Conservation (phyloP, 2,329 filamentous ascomycete genomes). For the Colletotrichum sp. region DNA sequence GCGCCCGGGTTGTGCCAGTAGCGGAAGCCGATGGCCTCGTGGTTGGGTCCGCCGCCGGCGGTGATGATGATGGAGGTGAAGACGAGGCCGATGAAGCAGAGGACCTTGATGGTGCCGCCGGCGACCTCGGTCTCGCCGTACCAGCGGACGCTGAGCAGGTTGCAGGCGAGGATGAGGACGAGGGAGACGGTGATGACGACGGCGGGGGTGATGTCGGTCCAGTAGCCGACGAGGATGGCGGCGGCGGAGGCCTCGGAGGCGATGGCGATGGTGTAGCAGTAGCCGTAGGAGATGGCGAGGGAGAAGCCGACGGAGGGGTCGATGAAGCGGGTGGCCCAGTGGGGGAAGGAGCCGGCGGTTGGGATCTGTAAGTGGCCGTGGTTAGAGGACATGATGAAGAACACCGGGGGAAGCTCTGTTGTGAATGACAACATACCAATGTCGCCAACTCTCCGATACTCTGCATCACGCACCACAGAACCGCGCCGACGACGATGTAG, state of each 20-base stretch:
- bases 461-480: constrained; percentile 51
- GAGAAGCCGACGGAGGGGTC: constrained; percentile 46
- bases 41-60: constrained; percentile 54
- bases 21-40: constrained; percentile 45
- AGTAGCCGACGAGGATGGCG: constrained; percentile 46
- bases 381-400: background rate
- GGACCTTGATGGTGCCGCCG: constrained; percentile 48
- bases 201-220: constrained; percentile 45
- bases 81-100: constrained; percentile 57
- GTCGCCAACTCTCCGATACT: constrained; percentile 50
- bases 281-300: constrained; percentile 53
- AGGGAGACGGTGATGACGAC: constrained; percentile 50
- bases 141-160: constrained; percentile 45
- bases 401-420: background rate
- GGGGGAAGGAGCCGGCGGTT: constrained; percentile 25
- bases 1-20: constrained; percentile 51
- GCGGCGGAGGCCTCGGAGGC: constrained; percentile 47
- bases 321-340: constrained; percentile 39
- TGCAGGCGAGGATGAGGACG: constrained; percentile 40
- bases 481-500: constrained; percentile 47
- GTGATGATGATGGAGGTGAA: constrained; percentile 49
- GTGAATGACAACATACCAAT: background rate
- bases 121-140: constrained; percentile 52
- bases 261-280: constrained; percentile 47
- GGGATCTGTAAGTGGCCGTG: constrained; percentile 4